Evolutionary conservation across 2,329 filamentous ascomycete species (phyloP).

Genomic region (Aspergillus brunneoviolaceus): DNA sequence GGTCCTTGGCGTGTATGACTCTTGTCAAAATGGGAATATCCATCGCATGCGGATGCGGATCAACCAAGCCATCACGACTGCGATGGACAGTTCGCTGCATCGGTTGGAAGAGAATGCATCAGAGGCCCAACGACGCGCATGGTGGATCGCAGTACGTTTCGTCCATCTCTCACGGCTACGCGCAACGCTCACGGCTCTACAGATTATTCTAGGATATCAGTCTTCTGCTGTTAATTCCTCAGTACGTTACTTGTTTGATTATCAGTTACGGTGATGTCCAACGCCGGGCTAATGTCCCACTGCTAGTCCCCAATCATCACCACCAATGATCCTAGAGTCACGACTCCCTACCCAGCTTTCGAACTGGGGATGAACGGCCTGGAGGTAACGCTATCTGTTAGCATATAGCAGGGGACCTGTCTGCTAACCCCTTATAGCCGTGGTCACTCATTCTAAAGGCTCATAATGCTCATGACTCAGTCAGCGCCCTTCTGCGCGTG

Average conservation of each 20-base stretch:
- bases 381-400: constrained; percentile 16
- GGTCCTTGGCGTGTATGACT: constrained; percentile 25
- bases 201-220: constrained; percentile 23
- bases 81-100: constrained; percentile 28
- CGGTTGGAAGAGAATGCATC: constrained; percentile 10
- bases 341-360: constrained; percentile 25
- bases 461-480: neutral
- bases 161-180: neutral
- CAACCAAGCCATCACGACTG: constrained; percentile 26
- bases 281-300: neutral
- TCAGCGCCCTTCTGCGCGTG: neutral
- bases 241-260: constrained; percentile 6
- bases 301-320: constrained; percentile 23
- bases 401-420: neutral
- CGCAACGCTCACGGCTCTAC: neutral
- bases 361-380: constrained; percentile 3
- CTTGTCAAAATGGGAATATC: constrained; percentile 24
- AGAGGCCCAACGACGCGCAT: constrained; percentile 24
- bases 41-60: constrained; percentile 25
- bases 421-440: constrained; percentile 14
- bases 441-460: constrained; percentile 15
- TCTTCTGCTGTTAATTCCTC: constrained; percentile 21
- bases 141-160: constrained; percentile 28
- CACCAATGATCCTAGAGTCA: constrained; percentile 23
- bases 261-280: neutral